phyloP scores from a whole-genome alignment of 2,329 filamentous ascomycete genomes.

The Domatiomyces catenatus region DNA sequence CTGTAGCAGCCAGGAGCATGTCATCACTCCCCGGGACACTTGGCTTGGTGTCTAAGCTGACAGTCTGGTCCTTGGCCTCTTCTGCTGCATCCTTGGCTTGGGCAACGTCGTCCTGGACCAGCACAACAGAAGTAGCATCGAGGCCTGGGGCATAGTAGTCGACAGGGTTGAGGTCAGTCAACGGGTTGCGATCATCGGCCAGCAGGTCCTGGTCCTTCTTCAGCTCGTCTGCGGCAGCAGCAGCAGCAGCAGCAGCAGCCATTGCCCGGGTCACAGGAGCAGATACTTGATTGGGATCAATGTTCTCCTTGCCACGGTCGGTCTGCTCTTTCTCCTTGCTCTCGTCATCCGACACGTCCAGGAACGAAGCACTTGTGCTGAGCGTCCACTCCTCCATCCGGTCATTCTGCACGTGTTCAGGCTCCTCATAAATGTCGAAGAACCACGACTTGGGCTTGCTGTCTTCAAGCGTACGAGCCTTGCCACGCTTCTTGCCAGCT shows the following conservation, averaged over 20 bases:
- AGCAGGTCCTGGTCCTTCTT: conserved; percentile 28
- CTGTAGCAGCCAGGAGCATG: conserved; percentile 1
- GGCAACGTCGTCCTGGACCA: conserved; percentile 46
- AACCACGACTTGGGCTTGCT: conserved; percentile 53
- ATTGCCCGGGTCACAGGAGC: conserved; percentile 47
- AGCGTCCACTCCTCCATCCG: conserved; percentile 49
- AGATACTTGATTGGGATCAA: conserved; percentile 48
- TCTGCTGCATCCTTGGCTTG: conserved; percentile 11
- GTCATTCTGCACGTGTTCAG: conserved; percentile 74
- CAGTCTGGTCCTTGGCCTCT: conserved; percentile 23
- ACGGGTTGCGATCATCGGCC: conserved; percentile 47
- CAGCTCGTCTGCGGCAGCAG: conserved; percentile 10
- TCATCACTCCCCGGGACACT: neutral
- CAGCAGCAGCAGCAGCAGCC: conserved; percentile 16
- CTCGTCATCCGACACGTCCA: conserved; percentile 85
- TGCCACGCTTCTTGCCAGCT: conserved; percentile 16
- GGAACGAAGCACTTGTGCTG: conserved; percentile 73
- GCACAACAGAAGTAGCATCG: conserved; percentile 45
- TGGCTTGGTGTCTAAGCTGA: neutral
- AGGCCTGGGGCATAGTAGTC: conserved; percentile 55
- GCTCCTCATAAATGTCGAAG: conserved; percentile 92
- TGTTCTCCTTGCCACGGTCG: conserved; percentile 77
- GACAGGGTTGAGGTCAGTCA: conserved; percentile 51
- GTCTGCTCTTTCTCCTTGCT: conserved; percentile 36
- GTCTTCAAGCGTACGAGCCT: conserved; percentile 38